Evolutionary conservation across 352 stramenopile species (phyloP), one percentile per base, ranked within the genome.

Genomic region (Globisporangium viniferum): DNA sequence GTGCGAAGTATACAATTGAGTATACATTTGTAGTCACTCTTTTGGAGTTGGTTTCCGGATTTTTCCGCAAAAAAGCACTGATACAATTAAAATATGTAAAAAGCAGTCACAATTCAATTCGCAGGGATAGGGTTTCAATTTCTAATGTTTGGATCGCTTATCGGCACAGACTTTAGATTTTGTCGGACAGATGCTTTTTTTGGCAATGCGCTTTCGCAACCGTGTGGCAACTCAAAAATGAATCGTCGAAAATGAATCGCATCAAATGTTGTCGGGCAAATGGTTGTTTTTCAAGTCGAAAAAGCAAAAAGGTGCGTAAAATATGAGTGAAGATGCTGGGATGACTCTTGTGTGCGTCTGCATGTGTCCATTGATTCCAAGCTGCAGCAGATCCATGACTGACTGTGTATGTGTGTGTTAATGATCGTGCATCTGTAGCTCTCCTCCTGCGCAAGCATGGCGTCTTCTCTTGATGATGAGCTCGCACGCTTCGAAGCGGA

Each of bases 401-500:
- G 6, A 29, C 44, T 46, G 31, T 35, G 22, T 64, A 14, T 55
- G 14, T 55, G 29, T 55, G 27, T 55, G 22, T 6, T 41, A 44
- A 18, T 6, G 22, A 3, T 8, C 1, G 1, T 5, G 15, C 14
- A 29, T 15, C 18, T 60, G 31, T 18, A 60, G 54, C 15, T 60
- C 41, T 14, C 7, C 24, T 41, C 14, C n/a, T 29, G 15, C 0
- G 3, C 29, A n/a, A 27, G 14, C n/a, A 51, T 39, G 60, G 20
- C 33, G 0, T 35, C 29, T 6, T 46, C 84, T 54, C 61, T 94
- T 64, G 88, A 95, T 67, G 86, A 92, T 61, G 86, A 92, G 75
- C 89, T 95, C 62, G 88, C 88, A 62, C 86, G 73, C 57, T 95
- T 95, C 64, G 81, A 93, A 70, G 88, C 84, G 20, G 88, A 95